Conservation (phyloP, 2,329 filamentous ascomycete genomes). For the Didymosphaeria variabile region DNA sequence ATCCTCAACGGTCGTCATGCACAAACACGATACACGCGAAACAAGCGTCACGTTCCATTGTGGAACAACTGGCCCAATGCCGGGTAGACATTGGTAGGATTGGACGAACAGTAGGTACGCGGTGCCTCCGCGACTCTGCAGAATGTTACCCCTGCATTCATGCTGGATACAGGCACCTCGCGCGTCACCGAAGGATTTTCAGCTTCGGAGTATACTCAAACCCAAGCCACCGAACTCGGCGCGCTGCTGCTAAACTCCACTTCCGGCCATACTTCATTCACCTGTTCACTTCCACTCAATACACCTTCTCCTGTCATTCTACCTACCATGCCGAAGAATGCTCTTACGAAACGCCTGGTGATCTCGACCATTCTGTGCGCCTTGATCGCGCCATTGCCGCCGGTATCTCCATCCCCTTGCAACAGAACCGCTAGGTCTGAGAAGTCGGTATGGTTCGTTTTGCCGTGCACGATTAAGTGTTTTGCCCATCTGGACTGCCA, state of each 20-base stretch:
- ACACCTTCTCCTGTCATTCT: neutral
- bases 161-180: neutral
- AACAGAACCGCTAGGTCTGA: conserved; percentile 22
- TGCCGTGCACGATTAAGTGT: conserved; percentile 16
- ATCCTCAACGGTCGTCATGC: too few relatives aligned
- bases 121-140: neutral
- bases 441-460: conserved; percentile 24
- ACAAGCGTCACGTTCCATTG: too few relatives aligned
- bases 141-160: neutral
- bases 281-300: neutral
- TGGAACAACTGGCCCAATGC: too few relatives aligned
- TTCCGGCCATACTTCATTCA: neutral
- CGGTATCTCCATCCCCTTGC: conserved; percentile 17
- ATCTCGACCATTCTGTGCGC: conserved; percentile 22
- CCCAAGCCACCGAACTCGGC: neutral
- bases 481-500: conserved; percentile 20
- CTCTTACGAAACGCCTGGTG: conserved; percentile 19
- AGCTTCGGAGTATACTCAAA: neutral
- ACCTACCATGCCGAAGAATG: conserved; percentile 15
- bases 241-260: neutral
- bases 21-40: too few relatives aligned
- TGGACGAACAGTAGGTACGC: neutral
- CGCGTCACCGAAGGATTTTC: neutral
- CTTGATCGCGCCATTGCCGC: conserved; percentile 16
- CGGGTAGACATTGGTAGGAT: neutral